These are phyloP conservation scores for Isabelozyma heimii DNA, from an alignment of 805 yeast species.

Conservation along the genomic window DNA sequence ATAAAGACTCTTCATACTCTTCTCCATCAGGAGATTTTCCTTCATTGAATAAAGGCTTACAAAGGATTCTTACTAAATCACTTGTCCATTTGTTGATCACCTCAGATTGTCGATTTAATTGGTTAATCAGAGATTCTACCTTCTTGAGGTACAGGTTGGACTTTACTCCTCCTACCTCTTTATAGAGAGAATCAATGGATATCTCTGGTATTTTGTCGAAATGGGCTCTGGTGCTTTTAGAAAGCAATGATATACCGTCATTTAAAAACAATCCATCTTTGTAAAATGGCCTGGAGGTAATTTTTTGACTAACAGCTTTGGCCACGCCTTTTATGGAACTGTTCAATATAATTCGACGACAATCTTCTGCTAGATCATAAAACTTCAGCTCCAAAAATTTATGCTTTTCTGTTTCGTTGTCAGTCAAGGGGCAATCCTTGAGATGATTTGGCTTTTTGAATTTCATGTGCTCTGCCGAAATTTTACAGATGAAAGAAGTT, in stretches of 20 bases:
- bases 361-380: conserved; percentile 34
- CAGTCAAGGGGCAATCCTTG: background rate
- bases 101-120: conserved; percentile 51
- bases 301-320: conserved; percentile 19
- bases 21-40: conserved; percentile 62
- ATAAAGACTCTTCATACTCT: conserved; percentile 74
- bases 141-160: conserved; percentile 18
- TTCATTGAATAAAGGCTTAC: conserved; percentile 45
- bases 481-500: conserved; percentile 18
- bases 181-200: conserved; percentile 9
- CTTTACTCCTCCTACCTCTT: conserved; percentile 16
- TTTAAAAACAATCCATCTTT: conserved; percentile 16
- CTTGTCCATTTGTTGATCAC: conserved; percentile 52
- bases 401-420: conserved; percentile 5
- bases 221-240: conserved; percentile 32
- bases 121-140: conserved; percentile 15
- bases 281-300: conserved; percentile 17
- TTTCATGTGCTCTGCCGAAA: conserved; percentile 7
- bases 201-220: conserved; percentile 29
- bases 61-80: conserved; percentile 40
- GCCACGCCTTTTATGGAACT: conserved; percentile 28
- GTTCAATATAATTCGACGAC: conserved; percentile 30
- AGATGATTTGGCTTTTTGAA: conserved; percentile 3
- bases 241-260: conserved; percentile 26
- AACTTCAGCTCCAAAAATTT: conserved; percentile 26